Percentiles rank a stretch among this genome's conserved stretches.
These are phyloP conservation scores for Yarrowia galli DNA, from an alignment of 1,139 yeast genomes.

Conservation along the genomic window DNA sequence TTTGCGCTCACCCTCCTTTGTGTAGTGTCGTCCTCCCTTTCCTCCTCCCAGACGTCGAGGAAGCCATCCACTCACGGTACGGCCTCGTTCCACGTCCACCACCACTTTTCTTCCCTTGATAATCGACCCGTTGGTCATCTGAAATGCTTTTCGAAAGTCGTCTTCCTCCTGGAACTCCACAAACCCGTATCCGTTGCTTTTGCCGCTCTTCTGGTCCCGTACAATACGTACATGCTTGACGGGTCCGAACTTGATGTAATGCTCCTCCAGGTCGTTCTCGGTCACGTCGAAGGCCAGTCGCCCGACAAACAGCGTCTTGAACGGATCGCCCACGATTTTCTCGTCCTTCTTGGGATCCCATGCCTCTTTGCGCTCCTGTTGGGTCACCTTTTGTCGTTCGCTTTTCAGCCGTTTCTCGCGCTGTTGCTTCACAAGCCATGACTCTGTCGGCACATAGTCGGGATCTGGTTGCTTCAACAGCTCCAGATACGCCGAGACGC, in stretches of 20 bases:
- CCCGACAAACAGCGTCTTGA: constrained; percentile 76
- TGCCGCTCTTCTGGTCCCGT: constrained; percentile 60
- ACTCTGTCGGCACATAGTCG: constrained; percentile 51
- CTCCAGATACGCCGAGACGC: constrained; percentile 57
- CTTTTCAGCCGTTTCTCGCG: constrained; percentile 50
- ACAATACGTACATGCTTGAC: constrained; percentile 74
- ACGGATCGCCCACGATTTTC: constrained; percentile 75
- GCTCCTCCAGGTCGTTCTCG: constrained; percentile 72
- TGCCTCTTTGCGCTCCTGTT: constrained; percentile 51
- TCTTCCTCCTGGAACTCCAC: constrained; percentile 68
- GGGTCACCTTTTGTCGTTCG: constrained; percentile 47
- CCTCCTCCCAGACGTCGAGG: constrained; percentile 85
- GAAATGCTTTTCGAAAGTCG: constrained; percentile 66
- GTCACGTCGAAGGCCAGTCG: constrained; percentile 70
- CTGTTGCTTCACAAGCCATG: constrained; percentile 52
- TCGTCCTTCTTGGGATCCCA: constrained; percentile 70
- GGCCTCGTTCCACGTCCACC: constrained; percentile 85
- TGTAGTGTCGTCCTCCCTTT: constrained; percentile 66
- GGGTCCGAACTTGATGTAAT: constrained; percentile 70
- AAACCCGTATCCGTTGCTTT: constrained; percentile 86
- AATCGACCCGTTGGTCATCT: constrained; percentile 63
- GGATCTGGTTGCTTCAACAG: constrained; percentile 52
- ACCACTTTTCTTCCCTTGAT: constrained; percentile 63
- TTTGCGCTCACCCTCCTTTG: constrained; percentile 43
- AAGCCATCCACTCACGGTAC: constrained; percentile 76